Percentiles rank a stretch among this genome's conserved stretches.
phyloP scores from a whole-genome alignment of 2,329 filamentous ascomycete genomes.

The Colletotrichum sojae region DNA sequence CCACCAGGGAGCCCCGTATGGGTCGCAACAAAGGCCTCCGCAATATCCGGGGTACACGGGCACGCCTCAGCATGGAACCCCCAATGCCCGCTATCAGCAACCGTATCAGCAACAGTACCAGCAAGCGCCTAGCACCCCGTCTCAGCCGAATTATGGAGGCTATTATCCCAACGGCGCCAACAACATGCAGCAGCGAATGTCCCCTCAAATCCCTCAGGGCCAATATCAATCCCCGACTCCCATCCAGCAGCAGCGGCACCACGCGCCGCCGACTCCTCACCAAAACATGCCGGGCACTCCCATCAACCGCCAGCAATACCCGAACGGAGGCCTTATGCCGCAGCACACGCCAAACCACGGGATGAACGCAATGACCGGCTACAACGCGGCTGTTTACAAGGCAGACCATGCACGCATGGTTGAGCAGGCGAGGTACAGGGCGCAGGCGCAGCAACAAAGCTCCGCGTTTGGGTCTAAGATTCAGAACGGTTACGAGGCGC shows the following conservation, averaged over 20 bases:
- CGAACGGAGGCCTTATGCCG: constrained; percentile 51
- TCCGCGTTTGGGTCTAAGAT: constrained; percentile 58
- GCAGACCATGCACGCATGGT: constrained; percentile 49
- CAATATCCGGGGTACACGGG: constrained; percentile 55
- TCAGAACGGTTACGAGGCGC: constrained; percentile 61
- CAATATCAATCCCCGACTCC: constrained; percentile 53
- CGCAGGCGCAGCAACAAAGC: constrained; percentile 60
- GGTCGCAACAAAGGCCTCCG: constrained; percentile 60
- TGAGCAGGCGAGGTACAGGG: constrained; percentile 65
- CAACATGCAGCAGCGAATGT: constrained; percentile 57
- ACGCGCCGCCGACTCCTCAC: constrained; percentile 44
- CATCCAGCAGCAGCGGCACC: constrained; percentile 41
- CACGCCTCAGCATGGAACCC: constrained; percentile 57
- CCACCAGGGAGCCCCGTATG: constrained; percentile 66
- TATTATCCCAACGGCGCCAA: constrained; percentile 62
- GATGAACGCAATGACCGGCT: constrained; percentile 43
- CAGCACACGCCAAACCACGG: constrained; percentile 48
- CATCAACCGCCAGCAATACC: constrained; percentile 46
- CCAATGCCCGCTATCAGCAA: constrained; percentile 58
- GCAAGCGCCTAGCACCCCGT: constrained; percentile 53
- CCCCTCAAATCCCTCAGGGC: constrained; percentile 58
- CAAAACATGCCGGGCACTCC: constrained; percentile 46
- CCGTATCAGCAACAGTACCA: constrained; percentile 55
- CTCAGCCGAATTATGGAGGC: constrained; percentile 53
- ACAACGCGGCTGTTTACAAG: constrained; percentile 30